These are phyloP conservation scores for Sporopachydermia quercuum DNA, from an alignment of 805 yeast species.

Conservation along the genomic window DNA sequence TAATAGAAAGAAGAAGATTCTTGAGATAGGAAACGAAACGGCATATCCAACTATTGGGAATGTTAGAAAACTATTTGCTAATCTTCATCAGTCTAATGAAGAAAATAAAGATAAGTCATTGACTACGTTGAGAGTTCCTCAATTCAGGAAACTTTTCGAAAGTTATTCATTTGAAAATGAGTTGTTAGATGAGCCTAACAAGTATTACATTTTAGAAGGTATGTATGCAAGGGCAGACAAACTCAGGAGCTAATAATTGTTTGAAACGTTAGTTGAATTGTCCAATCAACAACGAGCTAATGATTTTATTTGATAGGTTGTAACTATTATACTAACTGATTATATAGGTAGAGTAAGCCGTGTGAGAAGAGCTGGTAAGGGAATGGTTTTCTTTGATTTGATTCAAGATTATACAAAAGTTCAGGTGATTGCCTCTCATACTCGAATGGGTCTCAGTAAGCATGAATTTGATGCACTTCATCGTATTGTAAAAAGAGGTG, in stretches of 20 bases:
- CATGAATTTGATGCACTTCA: constrained; percentile 26
- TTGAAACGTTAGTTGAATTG: background rate
- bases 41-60: constrained; percentile 15
- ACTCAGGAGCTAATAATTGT: too few relatives aligned
- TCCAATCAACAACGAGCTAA: too few relatives aligned
- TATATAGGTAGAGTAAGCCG: constrained; percentile 37
- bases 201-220: constrained; percentile 1
- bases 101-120: background rate
- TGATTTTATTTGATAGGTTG: too few relatives aligned
- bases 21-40: constrained; percentile 3
- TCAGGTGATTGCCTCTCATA: constrained; percentile 49
- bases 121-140: constrained; percentile 22
- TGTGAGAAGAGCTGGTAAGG: constrained; percentile 53
- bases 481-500: constrained; percentile 48
- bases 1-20: constrained; percentile 12
- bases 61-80: constrained; percentile 7
- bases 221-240: too few relatives aligned
- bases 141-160: constrained; percentile 21
- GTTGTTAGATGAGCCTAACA: constrained; percentile 3
- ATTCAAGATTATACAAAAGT: constrained; percentile 41
- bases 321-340: background rate
- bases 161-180: constrained; percentile 11
- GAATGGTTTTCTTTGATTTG: constrained; percentile 54
- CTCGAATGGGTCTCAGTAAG: constrained; percentile 25
- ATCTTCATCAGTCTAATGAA: constrained; percentile 3